Evolutionary conservation across 2,329 filamentous ascomycete genomes (phyloP), one percentile per base, ranked within the genome.

Genomic region (Neonectria magnoliae): DNA sequence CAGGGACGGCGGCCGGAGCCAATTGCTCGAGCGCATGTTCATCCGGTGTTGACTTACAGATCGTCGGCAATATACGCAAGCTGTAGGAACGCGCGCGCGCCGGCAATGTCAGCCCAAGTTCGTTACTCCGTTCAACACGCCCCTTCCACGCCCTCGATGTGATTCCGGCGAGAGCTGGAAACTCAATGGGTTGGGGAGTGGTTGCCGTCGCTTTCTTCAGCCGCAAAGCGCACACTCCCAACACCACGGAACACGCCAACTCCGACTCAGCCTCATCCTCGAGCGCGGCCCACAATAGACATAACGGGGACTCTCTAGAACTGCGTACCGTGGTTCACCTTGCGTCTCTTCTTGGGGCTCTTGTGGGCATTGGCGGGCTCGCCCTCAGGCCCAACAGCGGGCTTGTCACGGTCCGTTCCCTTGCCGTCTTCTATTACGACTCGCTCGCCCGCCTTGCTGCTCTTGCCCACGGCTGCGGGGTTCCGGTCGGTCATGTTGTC

Each of bases 41-140:
- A 68, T 61, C 70, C 65, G 70, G 66, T 66, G 68, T 78, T 77
- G 74, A 90, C 91, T 93, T 89, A 94, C 92, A 88, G 93, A 95
- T 88, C 92, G 89, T 81, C 92, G 91, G 83, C 92, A 95, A 82
- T 95, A 95, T 77, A 95, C 91, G 83, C 92, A 95, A 78, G 92
- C 92, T 95, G 57, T 68, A 68, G 66, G 63, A 66, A 67, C 68
- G 68, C 65, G 68, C 42, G 57, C 65, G 62, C 65, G 55, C 53
- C 66, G 65, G 63, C 64, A 67, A 84, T 78, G 78, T 77, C 69
- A 78, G 75, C 76, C 71, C 66, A 73, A 44, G 60, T 67, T 71
- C 67, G 68, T 69, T 68, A 70, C 70, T 75, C 69, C 62, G 51
- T 69, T 36, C 27, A 60, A 64, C 36, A 60, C 33, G 64, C 47